Base-by-base conservation (phyloP, 2,329 filamentous ascomycete species). In the Dothideomycetes sp. region DNA sequence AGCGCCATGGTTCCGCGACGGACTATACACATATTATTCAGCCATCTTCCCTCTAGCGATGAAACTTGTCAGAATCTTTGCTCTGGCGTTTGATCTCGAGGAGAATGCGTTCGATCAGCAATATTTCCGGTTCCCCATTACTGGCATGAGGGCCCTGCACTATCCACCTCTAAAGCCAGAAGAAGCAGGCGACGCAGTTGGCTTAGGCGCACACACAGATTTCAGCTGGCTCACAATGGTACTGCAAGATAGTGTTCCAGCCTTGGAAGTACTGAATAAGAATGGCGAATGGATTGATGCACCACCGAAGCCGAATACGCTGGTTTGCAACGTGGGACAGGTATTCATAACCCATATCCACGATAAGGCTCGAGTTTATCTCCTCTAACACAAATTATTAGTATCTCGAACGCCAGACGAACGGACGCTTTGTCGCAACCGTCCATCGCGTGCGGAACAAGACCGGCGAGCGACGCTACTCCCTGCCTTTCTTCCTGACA, bases 181-280 rank as follows among this genome's bases (percentile, higher is more conserved):
- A 8, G 12, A n/a, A 17, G 31, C 5, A 17, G 12, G 16, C 12
- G 31, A n/a, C 8, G 16, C 12, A 8, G 31, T 33, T 8, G 31
- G 31, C 8, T 14, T 33, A 14, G 61, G 62, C 8, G 62, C 62
- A 0, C 63, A 66, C 40, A 57, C 61, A 2, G 62, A 65, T 40
- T 64, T 64, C 43, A 61, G 56, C 41, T 64, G 61, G 56, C 58
- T 65, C 46, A 65, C 63, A 0, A 53, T 66, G 9, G 61, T 65
- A 1, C 45, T 55, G 10, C 53, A 57, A 46, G 54, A 55, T 39
- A 39, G 38, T 7, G 45, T 52, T 2, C 47, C 47, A 11, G 55
- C 52, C 2, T 54, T 66, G 15, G 60, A 66, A 39, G 62, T 66
- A 0, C 53, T 65, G 2, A 64, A 64, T 42, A 56, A 52, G n/a